Conservation (phyloP, 2,329 filamentous ascomycete species). For the Fusarium sp. region DNA sequence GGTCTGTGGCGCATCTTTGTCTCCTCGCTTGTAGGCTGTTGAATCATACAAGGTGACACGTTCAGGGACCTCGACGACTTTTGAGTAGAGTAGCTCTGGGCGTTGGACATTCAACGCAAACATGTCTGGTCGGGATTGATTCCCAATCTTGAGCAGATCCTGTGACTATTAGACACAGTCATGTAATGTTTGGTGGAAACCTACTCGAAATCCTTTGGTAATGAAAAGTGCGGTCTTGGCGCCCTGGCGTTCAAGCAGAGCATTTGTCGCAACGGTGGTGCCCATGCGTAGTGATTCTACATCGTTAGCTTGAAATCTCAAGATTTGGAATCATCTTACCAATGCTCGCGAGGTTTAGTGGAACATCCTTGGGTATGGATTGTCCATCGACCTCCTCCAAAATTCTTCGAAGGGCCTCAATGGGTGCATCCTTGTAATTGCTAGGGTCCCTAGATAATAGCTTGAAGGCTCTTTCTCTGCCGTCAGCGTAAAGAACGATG, state of each 20-base stretch:
- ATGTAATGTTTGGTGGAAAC: background rate
- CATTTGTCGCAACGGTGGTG: conserved; percentile 94
- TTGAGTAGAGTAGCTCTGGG: conserved; percentile 87
- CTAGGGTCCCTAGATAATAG: conserved; percentile 89
- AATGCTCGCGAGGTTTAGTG: conserved; percentile 69
- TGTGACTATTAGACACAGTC: conserved; percentile 53
- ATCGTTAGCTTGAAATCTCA: conserved; percentile 68
- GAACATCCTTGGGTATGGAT: conserved; percentile 83
- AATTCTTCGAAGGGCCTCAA: conserved; percentile 92
- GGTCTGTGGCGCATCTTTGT: conserved; percentile 74
- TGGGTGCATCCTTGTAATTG: conserved; percentile 91
- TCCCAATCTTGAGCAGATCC: conserved; percentile 89
- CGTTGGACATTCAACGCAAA: conserved; percentile 93
- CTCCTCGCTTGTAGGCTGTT: conserved; percentile 73
- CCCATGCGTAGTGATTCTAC: conserved; percentile 96
- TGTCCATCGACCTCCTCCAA: conserved; percentile 81
- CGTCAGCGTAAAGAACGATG: conserved; percentile 86
- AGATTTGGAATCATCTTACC: background rate
- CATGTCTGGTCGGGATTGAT: conserved; percentile 93
- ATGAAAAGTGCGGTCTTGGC: conserved; percentile 92
- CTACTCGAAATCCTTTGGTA: conserved; percentile 78
- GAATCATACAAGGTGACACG: conserved; percentile 89
- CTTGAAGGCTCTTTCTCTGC: conserved; percentile 88
- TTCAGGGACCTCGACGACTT: conserved; percentile 89
- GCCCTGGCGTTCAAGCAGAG: conserved; percentile 88